Percentiles rank a stretch among this genome's conserved stretches.
Evolutionary conservation across 1,139 yeast species (phyloP).

Genomic region (Candida sojae): DNA sequence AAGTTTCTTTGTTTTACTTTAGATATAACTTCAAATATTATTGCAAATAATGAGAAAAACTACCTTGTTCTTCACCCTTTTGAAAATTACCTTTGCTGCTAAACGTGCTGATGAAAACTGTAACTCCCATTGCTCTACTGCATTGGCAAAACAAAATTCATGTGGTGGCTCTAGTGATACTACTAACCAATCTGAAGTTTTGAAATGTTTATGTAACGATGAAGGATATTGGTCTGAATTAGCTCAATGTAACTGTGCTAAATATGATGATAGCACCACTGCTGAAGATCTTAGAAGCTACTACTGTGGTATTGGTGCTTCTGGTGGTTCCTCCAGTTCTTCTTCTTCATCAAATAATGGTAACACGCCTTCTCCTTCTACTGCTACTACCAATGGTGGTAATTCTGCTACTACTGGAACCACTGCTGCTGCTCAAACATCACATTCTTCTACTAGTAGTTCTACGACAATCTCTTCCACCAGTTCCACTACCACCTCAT

Average conservation of each 20-base stretch:
- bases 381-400: conserved; percentile 20
- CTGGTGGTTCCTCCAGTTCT: conserved; percentile 3
- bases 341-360: background rate
- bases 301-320: conserved; percentile 2
- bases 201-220: conserved; percentile 3
- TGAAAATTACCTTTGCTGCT: conserved; percentile 4
- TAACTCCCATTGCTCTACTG: conserved; percentile 1
- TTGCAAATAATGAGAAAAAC: background rate
- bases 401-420: conserved; percentile 15
- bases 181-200: background rate
- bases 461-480: no score
- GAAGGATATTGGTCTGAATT: conserved; percentile 4
- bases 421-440: conserved; percentile 6
- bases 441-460: no score
- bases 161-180: conserved; percentile 3
- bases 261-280: background rate
- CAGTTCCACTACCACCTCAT: no score
- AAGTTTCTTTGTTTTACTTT: no score
- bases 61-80: conserved; percentile 4
- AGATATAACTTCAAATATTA: no score
- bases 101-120: conserved; percentile 2
- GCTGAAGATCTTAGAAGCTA: conserved; percentile 3
- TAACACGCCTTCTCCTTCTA: background rate
- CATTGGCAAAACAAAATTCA: background rate
- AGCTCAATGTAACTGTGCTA: conserved; percentile 3